A percentile compares a stretch with the other conserved stretches of the same genome.
Conservation (phyloP, 1,284 basidiomycete species). For the Retiboletus flavoniger region DNA sequence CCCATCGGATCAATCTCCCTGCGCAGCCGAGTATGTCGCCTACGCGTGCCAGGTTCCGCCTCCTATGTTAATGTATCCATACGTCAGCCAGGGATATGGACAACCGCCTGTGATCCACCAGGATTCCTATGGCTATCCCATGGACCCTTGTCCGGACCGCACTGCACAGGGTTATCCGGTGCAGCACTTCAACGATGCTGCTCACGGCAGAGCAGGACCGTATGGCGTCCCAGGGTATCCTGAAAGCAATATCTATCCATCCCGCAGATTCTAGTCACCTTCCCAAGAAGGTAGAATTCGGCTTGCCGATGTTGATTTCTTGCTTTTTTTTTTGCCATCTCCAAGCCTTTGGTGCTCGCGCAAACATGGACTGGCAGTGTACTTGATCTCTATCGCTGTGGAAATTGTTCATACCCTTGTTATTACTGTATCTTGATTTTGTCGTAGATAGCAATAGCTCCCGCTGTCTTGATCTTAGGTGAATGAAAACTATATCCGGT, state of each 20-base stretch:
- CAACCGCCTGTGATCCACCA: conserved; percentile 11
- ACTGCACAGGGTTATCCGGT: conserved; percentile 12
- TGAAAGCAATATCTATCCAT: conserved; percentile 17
- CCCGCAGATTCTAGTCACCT: conserved; percentile 9
- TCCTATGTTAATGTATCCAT: conserved; percentile 6
- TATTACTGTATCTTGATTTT: conserved; percentile 10
- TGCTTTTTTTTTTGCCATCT: conserved; percentile 5
- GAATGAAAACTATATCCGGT: background rate
- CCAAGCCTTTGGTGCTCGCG: conserved; percentile 11
- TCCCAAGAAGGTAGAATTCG: background rate
- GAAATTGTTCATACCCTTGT: conserved; percentile 9
- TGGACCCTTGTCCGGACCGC: conserved; percentile 18
- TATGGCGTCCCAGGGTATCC: conserved; percentile 17
- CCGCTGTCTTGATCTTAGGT: background rate
- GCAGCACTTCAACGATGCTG: conserved; percentile 11
- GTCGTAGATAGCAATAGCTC: conserved; percentile 17
- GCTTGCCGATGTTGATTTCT: conserved; percentile 4
- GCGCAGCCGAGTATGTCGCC: conserved; percentile 10
- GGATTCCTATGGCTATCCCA: conserved; percentile 12
- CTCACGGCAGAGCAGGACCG: conserved; percentile 10
- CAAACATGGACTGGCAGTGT: conserved; percentile 13
- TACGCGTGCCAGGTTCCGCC: conserved; percentile 2
- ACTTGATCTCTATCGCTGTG: conserved; percentile 1
- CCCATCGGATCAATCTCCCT: conserved; percentile 26
- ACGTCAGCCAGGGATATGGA: conserved; percentile 7